Conservation (phyloP, 768 basidiomycete species). For the Panaeolus cyanescens region DNA sequence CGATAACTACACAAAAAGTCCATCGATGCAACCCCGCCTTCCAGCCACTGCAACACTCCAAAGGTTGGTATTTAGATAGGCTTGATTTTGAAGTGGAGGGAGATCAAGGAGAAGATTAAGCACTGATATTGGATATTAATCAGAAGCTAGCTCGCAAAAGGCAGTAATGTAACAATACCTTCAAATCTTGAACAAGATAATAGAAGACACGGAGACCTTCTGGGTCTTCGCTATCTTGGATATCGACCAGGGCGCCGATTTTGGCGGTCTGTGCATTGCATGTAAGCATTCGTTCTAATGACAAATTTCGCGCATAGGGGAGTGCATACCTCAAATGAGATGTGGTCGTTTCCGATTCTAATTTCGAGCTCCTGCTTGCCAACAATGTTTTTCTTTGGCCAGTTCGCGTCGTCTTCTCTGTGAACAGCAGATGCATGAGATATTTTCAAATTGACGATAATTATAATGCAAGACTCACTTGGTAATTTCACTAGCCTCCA, state of each 20-base stretch:
- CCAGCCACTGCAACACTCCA: constrained; percentile 8
- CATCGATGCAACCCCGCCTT: constrained; percentile 14
- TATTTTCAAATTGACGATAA: neutral
- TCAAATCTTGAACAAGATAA: constrained; percentile 97
- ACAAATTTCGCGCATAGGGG: neutral
- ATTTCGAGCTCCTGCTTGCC: constrained; percentile 99
- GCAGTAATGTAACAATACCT: constrained; percentile 49
- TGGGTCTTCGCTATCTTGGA: constrained; percentile 95
- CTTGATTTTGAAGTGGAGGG: constrained; percentile 99
- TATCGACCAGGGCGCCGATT: constrained; percentile 95
- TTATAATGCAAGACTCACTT: constrained; percentile 57
- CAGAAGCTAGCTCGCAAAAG: neutral
- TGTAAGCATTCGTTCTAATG: neutral
- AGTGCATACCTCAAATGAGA: constrained; percentile 85
- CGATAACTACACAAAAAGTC: constrained; percentile 15
- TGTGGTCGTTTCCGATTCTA: constrained; percentile 91
- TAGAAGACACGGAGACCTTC: constrained; percentile 98
- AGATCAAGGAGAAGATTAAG: constrained; percentile 96
- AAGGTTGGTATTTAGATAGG: constrained; percentile 63
- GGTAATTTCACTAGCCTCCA: constrained; percentile 90
- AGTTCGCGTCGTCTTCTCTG: constrained; percentile 97
- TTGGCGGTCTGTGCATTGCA: constrained; percentile 79
- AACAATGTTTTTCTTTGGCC: constrained; percentile 99
- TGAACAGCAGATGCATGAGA: neutral
- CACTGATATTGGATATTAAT: constrained; percentile 53